A percentile compares a stretch with the other conserved stretches of the same genome.
These are phyloP conservation scores for Ustilago sp. DNA, from an alignment of 1,284 basidiomycete genomes.

Conservation along the genomic window DNA sequence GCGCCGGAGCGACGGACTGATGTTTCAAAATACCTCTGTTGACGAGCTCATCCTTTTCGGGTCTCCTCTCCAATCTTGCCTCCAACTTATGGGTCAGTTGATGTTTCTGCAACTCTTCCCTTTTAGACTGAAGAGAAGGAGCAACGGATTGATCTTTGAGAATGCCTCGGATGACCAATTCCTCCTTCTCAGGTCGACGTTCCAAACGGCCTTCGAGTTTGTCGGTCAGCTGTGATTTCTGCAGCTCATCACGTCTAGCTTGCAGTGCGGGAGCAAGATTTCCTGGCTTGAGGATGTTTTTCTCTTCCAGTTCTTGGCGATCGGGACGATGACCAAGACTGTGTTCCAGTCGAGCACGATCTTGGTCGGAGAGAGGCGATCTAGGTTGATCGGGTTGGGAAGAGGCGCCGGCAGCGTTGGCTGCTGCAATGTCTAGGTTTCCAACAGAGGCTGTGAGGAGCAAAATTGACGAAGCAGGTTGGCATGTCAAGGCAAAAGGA, in stretches of 20 bases:
- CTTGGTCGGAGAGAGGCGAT: slow-evolving; percentile 26
- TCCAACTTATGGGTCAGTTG: slow-evolving; percentile 55
- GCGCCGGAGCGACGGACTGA: slow-evolving; percentile 76
- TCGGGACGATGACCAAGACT: slow-evolving; percentile 75
- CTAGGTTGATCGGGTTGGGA: slow-evolving; percentile 9
- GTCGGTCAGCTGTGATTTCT: slow-evolving; percentile 54
- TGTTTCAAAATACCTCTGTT: slow-evolving; percentile 70
- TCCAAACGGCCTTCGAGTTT: slow-evolving; percentile 56
- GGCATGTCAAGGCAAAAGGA: not conserved
- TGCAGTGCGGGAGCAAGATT: slow-evolving; percentile 58
- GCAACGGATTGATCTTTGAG: slow-evolving; percentile 76
- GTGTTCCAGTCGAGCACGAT: slow-evolving; percentile 73
- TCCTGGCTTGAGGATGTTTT: slow-evolving; percentile 44
- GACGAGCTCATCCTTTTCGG: slow-evolving; percentile 57
- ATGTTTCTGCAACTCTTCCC: slow-evolving; percentile 73
- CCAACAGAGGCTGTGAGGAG: slow-evolving; percentile 6
- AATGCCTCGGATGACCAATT: slow-evolving; percentile 54
- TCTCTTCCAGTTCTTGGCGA: slow-evolving; percentile 74
- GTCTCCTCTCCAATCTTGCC: slow-evolving; percentile 49
- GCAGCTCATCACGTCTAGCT: slow-evolving; percentile 53
- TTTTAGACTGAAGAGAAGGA: slow-evolving; percentile 78
- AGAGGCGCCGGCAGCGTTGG: slow-evolving; percentile 19
- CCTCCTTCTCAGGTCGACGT: slow-evolving; percentile 54
- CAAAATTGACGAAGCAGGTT: not conserved
- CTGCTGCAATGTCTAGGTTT: slow-evolving; percentile 29